A percentile compares a stretch with the other conserved stretches of the same genome.
Evolutionary conservation across 78 protist species (phyloP).

Genomic region (Trichosphaerium sp.): DNA sequence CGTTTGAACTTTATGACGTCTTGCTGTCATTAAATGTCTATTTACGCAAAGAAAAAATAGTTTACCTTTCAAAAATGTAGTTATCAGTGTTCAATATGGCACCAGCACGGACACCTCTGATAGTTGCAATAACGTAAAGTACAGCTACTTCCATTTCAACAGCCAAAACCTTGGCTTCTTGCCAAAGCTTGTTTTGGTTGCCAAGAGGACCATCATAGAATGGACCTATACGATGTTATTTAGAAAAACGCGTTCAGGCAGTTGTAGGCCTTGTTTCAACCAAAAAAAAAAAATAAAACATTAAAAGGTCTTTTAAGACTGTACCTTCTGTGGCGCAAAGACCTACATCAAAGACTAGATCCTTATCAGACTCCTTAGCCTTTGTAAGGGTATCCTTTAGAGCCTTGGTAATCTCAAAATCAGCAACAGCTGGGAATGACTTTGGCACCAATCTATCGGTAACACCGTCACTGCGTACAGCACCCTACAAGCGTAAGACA

Average conservation of each 20-base stretch:
- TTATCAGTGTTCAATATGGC: slow-evolving; percentile 41
- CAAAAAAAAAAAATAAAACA: too few species aligned
- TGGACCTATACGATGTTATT: too few species aligned
- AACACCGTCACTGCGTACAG: slow-evolving; percentile 41
- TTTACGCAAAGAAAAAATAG: too few species aligned
- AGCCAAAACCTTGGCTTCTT: slow-evolving; percentile 29
- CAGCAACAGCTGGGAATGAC: slow-evolving; percentile 33
- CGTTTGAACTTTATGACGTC: too few species aligned
- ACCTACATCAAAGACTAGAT: slow-evolving; percentile 23
- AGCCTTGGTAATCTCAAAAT: slow-evolving; percentile 24
- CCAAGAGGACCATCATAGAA: slow-evolving; percentile 49
- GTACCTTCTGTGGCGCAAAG: slow-evolving; percentile 35
- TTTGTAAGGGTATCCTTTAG: slow-evolving; percentile 21
- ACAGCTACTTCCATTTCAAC: slow-evolving; percentile 45
- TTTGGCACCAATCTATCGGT: slow-evolving; percentile 41
- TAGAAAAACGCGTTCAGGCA: too few species aligned
- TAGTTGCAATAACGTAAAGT: slow-evolving; percentile 17
- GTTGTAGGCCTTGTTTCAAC: too few species aligned
- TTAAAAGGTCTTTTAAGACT: too few species aligned
- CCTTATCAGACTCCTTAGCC: too few species aligned
- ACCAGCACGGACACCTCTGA: slow-evolving; percentile 38
- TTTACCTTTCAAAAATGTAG: slow-evolving; percentile 41
- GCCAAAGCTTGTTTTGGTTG: slow-evolving; percentile 44
- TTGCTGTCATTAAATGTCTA: too few species aligned
- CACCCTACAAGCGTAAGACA: too few species aligned